phyloP scores from a whole-genome alignment of 2,329 filamentous ascomycete species.

The Fusarium lyarnte region DNA sequence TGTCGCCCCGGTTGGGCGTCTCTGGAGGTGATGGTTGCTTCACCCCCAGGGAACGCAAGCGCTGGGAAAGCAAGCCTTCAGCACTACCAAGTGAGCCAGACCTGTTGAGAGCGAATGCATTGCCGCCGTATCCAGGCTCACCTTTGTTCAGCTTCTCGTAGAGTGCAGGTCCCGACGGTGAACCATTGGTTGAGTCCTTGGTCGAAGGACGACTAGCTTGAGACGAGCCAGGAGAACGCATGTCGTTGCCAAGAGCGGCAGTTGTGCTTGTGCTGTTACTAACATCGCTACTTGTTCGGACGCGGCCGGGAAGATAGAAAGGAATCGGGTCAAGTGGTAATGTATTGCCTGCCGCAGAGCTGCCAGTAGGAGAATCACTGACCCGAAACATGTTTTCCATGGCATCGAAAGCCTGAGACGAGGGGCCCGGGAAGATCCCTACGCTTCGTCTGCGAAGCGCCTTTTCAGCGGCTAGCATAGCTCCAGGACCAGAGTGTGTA shows the following conservation, averaged over 20 bases:
- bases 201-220: conserved; percentile 49
- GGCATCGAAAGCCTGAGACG: conserved; percentile 48
- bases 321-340: conserved; percentile 62
- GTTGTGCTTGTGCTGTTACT: conserved; percentile 45
- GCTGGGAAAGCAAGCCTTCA: conserved; percentile 76
- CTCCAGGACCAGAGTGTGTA: conserved; percentile 53
- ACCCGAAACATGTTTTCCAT: conserved; percentile 44
- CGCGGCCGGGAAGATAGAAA: conserved; percentile 52
- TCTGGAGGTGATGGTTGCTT: conserved; percentile 39
- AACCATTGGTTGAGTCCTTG: conserved; percentile 47
- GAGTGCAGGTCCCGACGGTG: conserved; percentile 44
- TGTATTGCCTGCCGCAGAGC: conserved; percentile 45
- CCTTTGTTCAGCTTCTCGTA: conserved; percentile 77
- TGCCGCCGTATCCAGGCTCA: conserved; percentile 70
- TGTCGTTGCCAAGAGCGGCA: conserved; percentile 28
- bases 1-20: not conserved
- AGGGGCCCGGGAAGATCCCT: conserved; percentile 55
- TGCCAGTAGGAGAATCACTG: conserved; percentile 21
- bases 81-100: conserved; percentile 53
- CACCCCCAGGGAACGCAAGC: conserved; percentile 70
- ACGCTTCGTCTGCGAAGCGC: conserved; percentile 67
- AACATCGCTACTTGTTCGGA: conserved; percentile 47
- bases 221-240: conserved; percentile 43
- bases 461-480: conserved; percentile 67
- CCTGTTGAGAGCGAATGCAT: conserved; percentile 54